Evolutionary conservation across 2,329 filamentous ascomycete genomes (phyloP), one percentile per base, ranked within the genome.

Genomic region (Nothophoma quercina): DNA sequence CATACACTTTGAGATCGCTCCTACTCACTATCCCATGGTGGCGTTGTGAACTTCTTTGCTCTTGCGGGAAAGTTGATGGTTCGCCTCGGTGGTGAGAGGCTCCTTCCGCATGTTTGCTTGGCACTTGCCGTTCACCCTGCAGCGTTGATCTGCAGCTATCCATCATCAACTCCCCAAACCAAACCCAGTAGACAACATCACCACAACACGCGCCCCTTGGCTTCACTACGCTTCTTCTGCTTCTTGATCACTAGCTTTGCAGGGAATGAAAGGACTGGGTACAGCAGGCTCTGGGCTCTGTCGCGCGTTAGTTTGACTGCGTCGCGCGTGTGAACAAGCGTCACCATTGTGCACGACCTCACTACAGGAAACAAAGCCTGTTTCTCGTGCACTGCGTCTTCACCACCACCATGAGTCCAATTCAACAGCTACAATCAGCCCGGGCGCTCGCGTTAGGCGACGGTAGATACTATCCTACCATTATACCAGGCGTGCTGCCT

Each of bases 401-500:
- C 58, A 48, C 51, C 61, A 42, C 59, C 56, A 55, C 47, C 55
- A 73, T 72, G 69, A 69, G 54, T 59, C 58, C 65, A 47, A 63
- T 98, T 68, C 85, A 86, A 65, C 93, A 97, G 80, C 88, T 99
- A 64, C 88, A 96, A 73, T 88, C 90, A 67, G 95, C 95, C 59
- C 91, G 95, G 70, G 90, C 90, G 72, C 88, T 98, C 57, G 93
- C 96, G 46, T 84, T 98, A 54, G 86, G 85, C 64, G 93, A 98
- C 76, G 84, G 93, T 59, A 87, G 86, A 70, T 91, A 96, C 78
- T 99, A 98, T 75, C 87, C 89, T 42, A 91, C 90, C 74, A 93
- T 99, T 71, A 88, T 99, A 58, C 90, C 91, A 69, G 92, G 91
- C 39, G 91, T 98, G 58, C 80, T 98, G n/a, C 92, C 93, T 49